Evolutionary conservation across 1,139 yeast genomes (phyloP).

Genomic region (Geotrichum cucujoidarum): DNA sequence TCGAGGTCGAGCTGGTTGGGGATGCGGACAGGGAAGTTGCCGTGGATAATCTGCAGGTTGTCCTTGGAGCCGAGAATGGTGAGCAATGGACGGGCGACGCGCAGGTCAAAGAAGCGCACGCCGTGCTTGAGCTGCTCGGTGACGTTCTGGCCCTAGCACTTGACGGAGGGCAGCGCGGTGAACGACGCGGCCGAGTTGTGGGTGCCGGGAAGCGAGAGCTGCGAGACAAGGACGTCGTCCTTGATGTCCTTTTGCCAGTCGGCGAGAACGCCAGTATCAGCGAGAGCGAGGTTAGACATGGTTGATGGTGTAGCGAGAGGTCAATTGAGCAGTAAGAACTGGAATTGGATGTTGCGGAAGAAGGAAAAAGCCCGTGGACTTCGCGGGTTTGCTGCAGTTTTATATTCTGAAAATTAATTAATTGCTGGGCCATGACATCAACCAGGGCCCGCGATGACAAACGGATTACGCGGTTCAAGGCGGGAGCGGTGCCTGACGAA

Average conservation of each 20-base stretch:
- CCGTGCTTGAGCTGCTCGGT: slow-evolving; percentile 65
- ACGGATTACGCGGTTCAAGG: too few relatives aligned
- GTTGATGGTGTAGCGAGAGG: too few relatives aligned
- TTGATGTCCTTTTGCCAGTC: slow-evolving; percentile 56
- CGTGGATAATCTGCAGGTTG: slow-evolving; percentile 67
- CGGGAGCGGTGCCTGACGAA: too few relatives aligned
- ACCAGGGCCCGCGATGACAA: too few relatives aligned
- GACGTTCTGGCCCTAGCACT: slow-evolving; percentile 64
- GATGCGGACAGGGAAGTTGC: slow-evolving; percentile 67
- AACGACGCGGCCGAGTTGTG: slow-evolving; percentile 70
- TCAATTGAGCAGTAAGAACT: too few relatives aligned
- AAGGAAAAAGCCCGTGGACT: too few relatives aligned
- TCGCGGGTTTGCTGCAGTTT: too few relatives aligned
- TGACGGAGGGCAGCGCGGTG: slow-evolving; percentile 68
- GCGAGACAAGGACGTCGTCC: slow-evolving; percentile 50
- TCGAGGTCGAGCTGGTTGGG: slow-evolving; percentile 51
- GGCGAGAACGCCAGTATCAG: slow-evolving; percentile 12
- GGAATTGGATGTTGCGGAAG: neutral
- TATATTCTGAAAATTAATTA: too few relatives aligned
- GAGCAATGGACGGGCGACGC: slow-evolving; percentile 57
- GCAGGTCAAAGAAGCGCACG: slow-evolving; percentile 65
- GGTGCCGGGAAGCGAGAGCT: slow-evolving; percentile 70
- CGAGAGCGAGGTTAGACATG: slow-evolving; percentile 17
- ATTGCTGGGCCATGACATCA: too few relatives aligned
- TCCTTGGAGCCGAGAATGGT: slow-evolving; percentile 37